Base-by-base conservation (phyloP, 2,329 filamentous ascomycete species). In the Hypoxylon sp. region DNA sequence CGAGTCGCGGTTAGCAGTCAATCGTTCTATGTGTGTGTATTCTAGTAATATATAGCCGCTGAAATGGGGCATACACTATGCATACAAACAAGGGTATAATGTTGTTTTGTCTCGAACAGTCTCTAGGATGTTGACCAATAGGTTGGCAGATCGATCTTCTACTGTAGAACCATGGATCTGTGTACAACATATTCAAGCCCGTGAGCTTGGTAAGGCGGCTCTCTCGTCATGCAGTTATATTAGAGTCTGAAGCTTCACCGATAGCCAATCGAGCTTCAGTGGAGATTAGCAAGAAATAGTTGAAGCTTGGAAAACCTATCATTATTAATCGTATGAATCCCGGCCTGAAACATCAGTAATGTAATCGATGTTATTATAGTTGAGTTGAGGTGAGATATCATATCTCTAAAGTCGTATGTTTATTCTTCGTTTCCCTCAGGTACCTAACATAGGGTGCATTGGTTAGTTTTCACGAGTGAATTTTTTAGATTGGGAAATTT, bases 251-350 rank as follows among this genome's bases (percentile, higher is more conserved):
- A 58, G 54, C 14, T 44, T 69, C 46, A 29, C 56, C 65, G 33
- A 37, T 26, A 71, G 53, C 73, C 70, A 75, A 73, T 75, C 65
- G 58, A 76, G 68, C 74, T 74, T 29, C 67, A 50, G 68, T 73
- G 72, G 70, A 65, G 61, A 68, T 62, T 48, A 61, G 35, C 39
- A 35, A 29, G 35, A 57, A 55, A 51, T 58, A 58, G 58, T 17
- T 57, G 57, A 63, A 59, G 65, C 67, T 68, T 56, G 39, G 53
- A 68, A 58, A 51, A 39, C 59, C 58, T 51, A 62, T 50, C 37
- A 22, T 57, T 29, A 46, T 58, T 5, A 11, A 52, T 31, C 54
- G 29, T 31, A 31, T 31, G 29, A 10, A 65, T 24, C 31, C 44
- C 31, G 55, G 63, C 63, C 65, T 72, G 70, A 71, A 68, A 72